These are phyloP conservation scores for Boletus rubescentipes DNA, from an alignment of 768 basidiomycete species.

Conservation along the genomic window DNA sequence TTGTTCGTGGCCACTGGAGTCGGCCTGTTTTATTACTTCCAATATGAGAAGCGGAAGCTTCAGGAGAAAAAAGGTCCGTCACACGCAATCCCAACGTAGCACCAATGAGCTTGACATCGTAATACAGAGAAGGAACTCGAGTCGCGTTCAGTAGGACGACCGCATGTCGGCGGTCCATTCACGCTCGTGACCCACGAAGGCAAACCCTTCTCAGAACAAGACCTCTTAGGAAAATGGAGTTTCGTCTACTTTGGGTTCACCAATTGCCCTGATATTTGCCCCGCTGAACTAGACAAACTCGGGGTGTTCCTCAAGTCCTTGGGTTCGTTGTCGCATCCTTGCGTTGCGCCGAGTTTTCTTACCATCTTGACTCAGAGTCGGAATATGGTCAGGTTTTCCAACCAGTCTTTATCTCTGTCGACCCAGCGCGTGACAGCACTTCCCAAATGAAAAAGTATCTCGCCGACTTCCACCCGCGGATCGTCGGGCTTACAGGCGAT, in stretches of 20 bases:
- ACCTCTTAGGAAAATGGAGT: constrained; percentile 89
- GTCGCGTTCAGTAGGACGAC: constrained; percentile 74
- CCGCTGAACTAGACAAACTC: constrained; percentile 96
- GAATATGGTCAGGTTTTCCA: constrained; percentile 70
- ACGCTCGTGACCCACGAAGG: constrained; percentile 64
- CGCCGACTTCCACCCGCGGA: constrained; percentile 87
- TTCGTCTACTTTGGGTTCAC: constrained; percentile 98
- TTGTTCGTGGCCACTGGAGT: constrained; percentile 82
- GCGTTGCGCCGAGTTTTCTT: background rate
- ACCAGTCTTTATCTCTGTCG: constrained; percentile 94
- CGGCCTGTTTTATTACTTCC: constrained; percentile 87
- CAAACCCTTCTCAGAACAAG: constrained; percentile 73
- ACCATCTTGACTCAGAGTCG: constrained; percentile 48
- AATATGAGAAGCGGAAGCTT: constrained; percentile 78
- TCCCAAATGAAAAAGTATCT: constrained; percentile 62
- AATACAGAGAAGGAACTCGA: constrained; percentile 69
- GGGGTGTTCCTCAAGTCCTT: constrained; percentile 68
- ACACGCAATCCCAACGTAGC: background rate
- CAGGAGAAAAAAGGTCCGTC: constrained; percentile 71
- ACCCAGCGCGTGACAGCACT: constrained; percentile 86
- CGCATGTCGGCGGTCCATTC: constrained; percentile 92
- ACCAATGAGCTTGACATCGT: background rate
- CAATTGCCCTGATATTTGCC: constrained; percentile 99
- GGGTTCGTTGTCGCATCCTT: constrained; percentile 45
- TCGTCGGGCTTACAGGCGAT: constrained; percentile 86